Percentiles rank a stretch among this genome's conserved stretches.
Conservation (phyloP, 1,284 basidiomycete genomes). For the Bondarzewia mesenterica region DNA sequence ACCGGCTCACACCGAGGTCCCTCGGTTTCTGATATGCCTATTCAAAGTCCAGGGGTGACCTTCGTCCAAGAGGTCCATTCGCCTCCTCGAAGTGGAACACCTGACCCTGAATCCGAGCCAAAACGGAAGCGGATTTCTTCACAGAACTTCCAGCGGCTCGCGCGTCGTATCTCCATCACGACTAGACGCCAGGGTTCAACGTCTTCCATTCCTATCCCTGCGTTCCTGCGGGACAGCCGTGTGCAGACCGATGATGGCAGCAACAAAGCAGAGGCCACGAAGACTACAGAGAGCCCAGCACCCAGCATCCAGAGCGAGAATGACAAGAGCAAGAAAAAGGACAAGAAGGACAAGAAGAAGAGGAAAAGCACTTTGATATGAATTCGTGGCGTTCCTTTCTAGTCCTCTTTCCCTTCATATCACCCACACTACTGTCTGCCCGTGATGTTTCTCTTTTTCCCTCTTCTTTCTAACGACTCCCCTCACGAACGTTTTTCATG, state of each 20-base stretch:
- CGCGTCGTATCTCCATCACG: slow-evolving; percentile 61
- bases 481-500: background rate
- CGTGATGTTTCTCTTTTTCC: background rate
- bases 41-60: slow-evolving; percentile 25
- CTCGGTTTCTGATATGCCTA: slow-evolving; percentile 18
- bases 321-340: slow-evolving; percentile 40
- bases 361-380: slow-evolving; percentile 28
- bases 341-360: slow-evolving; percentile 28
- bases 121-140: slow-evolving; percentile 73
- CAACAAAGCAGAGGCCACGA: slow-evolving; percentile 16
- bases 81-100: slow-evolving; percentile 40
- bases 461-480: background rate
- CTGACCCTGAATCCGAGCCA: slow-evolving; percentile 62
- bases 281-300: slow-evolving; percentile 29
- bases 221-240: slow-evolving; percentile 26
- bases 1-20: slow-evolving; percentile 20
- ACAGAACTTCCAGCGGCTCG: slow-evolving; percentile 75
- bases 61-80: slow-evolving; percentile 28
- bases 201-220: slow-evolving; percentile 36
- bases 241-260: slow-evolving; percentile 18
- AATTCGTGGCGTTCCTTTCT: background rate
- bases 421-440: background rate
- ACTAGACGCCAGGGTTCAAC: slow-evolving; percentile 49
- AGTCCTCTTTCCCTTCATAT: background rate
- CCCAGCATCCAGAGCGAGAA: slow-evolving; percentile 38